Conservation (phyloP, 2,329 filamentous ascomycete species). For the Leptosphaerulina australis region DNA sequence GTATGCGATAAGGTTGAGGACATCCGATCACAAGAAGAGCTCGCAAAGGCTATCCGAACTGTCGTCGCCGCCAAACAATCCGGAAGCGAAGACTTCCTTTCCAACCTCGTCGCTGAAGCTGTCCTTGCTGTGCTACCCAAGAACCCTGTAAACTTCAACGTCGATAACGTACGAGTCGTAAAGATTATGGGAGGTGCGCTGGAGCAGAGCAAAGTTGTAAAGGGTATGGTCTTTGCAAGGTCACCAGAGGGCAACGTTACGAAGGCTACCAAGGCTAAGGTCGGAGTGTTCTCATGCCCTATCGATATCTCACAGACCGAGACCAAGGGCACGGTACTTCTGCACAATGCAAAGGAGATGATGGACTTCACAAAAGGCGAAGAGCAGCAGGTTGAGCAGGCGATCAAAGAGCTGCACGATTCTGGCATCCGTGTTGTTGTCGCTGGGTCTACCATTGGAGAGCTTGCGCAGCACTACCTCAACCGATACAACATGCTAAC, state of each 20-base stretch:
- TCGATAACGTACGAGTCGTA: slow-evolving; percentile 97
- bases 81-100: slow-evolving; percentile 87
- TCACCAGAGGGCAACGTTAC: slow-evolving; percentile 90
- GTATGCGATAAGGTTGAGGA: slow-evolving; percentile 90
- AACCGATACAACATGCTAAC: slow-evolving; percentile 96
- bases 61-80: slow-evolving; percentile 97
- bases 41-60: slow-evolving; percentile 93
- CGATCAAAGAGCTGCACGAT: slow-evolving; percentile 95
- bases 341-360: slow-evolving; percentile 99
- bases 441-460: slow-evolving; percentile 90
- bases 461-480: slow-evolving; percentile 95
- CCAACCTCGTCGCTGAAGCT: slow-evolving; percentile 82
- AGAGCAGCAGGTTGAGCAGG: slow-evolving; percentile 85
- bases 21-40: slow-evolving; percentile 77
- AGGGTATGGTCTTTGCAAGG: slow-evolving; percentile 97
- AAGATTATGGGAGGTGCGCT: slow-evolving; percentile 99
- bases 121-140: slow-evolving; percentile 89
- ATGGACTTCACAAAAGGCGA: slow-evolving; percentile 97
- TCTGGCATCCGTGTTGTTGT: slow-evolving; percentile 90
- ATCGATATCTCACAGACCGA: slow-evolving; percentile 96
- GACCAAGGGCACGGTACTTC: slow-evolving; percentile 95
- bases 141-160: slow-evolving; percentile 95
- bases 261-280: slow-evolving; percentile 91
- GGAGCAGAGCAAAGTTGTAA: slow-evolving; percentile 91
- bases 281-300: slow-evolving; percentile 94